phyloP scores from a whole-genome alignment of 768 basidiomycete genomes.

The Exidia glandulosa region DNA sequence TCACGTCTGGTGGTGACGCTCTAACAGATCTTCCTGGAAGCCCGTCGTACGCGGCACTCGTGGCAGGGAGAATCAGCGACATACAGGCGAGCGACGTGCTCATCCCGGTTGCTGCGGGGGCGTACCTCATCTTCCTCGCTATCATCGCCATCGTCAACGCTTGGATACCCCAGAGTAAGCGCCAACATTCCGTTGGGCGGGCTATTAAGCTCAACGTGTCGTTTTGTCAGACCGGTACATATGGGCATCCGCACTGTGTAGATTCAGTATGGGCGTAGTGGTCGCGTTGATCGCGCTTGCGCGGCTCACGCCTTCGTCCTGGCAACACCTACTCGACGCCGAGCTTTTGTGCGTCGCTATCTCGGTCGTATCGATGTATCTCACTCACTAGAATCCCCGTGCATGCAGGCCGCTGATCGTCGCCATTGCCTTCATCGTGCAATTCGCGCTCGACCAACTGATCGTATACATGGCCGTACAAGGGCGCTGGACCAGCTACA shows the following conservation, averaged over 20 bases:
- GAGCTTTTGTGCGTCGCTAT: not conserved
- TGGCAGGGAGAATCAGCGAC: not conserved
- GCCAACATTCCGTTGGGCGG: not conserved
- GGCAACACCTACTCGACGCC: not conserved
- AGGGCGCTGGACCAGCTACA: too few species aligned
- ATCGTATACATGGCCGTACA: too few species aligned
- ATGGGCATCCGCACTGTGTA: not conserved
- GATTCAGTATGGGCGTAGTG: not conserved
- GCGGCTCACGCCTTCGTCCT: not conserved
- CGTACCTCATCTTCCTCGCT: not conserved
- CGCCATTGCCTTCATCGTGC: not conserved
- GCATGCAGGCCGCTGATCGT: not conserved
- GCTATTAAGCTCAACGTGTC: not conserved
- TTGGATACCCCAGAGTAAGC: not conserved
- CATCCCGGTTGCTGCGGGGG: not conserved
- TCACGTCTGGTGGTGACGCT: not conserved
- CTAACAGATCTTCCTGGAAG: not conserved
- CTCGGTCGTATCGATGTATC: not conserved
- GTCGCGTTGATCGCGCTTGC: not conserved
- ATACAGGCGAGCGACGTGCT: not conserved
- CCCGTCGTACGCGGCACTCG: not conserved
- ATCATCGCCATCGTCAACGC: not conserved
- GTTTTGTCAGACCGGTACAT: not conserved
- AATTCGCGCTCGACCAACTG: not conserved
- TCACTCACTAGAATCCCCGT: not conserved